These are phyloP conservation scores for Penicillium turbatum DNA, from an alignment of 495 filamentous ascomycete species.

Conservation along the genomic window DNA sequence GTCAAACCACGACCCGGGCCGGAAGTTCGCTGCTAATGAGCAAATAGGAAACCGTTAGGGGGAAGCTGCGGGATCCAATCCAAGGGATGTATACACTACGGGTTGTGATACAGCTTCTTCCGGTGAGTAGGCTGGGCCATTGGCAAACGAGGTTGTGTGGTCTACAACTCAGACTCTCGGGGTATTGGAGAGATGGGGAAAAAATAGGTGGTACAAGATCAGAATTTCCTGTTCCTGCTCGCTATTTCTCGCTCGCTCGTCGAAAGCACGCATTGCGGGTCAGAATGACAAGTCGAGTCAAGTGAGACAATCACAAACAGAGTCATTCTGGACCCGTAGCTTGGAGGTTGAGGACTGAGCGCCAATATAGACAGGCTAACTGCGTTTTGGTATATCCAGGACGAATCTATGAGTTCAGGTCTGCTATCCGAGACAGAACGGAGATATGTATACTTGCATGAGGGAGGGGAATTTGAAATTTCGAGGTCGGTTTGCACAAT, in stretches of 20 bases:
- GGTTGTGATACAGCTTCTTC: not conserved
- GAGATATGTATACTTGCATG: conserved; percentile 13
- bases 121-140: not conserved
- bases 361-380: not conserved
- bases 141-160: not conserved
- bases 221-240: not conserved
- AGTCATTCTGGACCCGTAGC: not conserved
- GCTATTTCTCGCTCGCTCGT: not conserved
- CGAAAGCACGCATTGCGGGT: not conserved
- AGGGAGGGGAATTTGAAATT: not conserved
- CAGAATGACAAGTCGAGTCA: not conserved
- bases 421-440: conserved; percentile 28
- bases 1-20: conserved; percentile 2
- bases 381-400: conserved; percentile 8
- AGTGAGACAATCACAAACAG: conserved; percentile 11
- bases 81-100: not conserved
- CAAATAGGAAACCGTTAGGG: not conserved
- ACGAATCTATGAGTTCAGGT: conserved; percentile 15
- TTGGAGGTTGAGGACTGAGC: conserved; percentile 17
- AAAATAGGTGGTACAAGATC: not conserved
- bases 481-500: not conserved
- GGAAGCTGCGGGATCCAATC: not conserved
- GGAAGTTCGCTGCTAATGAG: not conserved
- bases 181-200: not conserved
- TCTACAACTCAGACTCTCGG: not conserved